Percentiles rank a stretch among this genome's conserved stretches.
Conservation (phyloP, 345 rosid genomes). For the Cardamine occulta region DNA sequence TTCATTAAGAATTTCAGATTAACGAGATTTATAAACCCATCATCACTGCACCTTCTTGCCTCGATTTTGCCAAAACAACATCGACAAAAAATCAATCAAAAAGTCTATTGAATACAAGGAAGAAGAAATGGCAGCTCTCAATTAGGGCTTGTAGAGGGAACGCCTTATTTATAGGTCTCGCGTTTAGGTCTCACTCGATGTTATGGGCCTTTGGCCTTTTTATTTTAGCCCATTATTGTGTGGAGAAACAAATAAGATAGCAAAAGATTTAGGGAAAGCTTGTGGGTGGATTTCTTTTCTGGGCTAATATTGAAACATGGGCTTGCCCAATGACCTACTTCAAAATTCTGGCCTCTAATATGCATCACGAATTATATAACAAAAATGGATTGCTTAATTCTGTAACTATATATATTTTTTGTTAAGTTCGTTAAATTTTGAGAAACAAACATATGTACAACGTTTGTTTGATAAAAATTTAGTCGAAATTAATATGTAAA, state of each 20-base stretch:
- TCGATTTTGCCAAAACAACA: background rate
- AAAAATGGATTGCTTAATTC: background rate
- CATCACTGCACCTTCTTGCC: constrained; percentile 39
- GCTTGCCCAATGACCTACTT: background rate
- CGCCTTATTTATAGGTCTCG: constrained; percentile 28
- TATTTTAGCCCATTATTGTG: constrained; percentile 11
- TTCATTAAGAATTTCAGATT: constrained; percentile 40
- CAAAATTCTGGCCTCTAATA: background rate
- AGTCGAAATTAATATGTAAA: background rate
- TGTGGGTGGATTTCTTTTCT: background rate
- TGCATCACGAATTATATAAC: background rate
- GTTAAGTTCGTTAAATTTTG: background rate
- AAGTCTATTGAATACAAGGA: background rate
- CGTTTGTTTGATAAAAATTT: background rate
- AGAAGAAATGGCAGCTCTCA: background rate
- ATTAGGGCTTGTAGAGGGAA: constrained; percentile 9
- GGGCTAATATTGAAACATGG: background rate
- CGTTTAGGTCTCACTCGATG: constrained; percentile 7
- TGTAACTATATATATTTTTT: background rate
- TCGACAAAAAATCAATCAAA: background rate
- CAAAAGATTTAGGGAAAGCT: no score
- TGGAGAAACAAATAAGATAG: no score
- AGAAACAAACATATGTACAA: background rate
- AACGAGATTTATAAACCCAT: constrained; percentile 48
- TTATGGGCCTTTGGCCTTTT: constrained; percentile 14